Evolutionary conservation across 164 flowering plant species (phyloP).

Genomic region (Vitis cinerea): DNA sequence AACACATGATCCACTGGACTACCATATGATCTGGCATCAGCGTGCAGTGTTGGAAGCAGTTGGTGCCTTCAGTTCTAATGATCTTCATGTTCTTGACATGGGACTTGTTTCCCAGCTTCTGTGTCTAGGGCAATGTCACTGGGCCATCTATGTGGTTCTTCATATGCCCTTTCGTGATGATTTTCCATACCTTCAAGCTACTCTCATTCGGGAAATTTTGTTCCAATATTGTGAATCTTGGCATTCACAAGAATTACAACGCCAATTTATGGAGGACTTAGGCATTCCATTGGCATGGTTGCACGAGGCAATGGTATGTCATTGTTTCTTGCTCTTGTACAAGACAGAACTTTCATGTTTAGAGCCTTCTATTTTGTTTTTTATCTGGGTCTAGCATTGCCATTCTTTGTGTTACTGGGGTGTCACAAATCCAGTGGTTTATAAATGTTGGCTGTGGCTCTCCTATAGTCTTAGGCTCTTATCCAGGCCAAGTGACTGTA

Average conservation of each 20-base stretch:
- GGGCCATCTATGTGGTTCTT: slow-evolving; percentile 98
- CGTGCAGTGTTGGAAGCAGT: slow-evolving; percentile 85
- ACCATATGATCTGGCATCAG: slow-evolving; percentile 99
- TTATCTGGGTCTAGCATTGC: background rate
- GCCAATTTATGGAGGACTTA: slow-evolving; percentile 73
- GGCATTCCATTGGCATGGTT: slow-evolving; percentile 86
- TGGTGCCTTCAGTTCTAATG: slow-evolving; percentile 75
- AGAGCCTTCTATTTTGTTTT: background rate
- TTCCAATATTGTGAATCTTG: slow-evolving; percentile 92
- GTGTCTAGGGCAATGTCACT: slow-evolving; percentile 78
- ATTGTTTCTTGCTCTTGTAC: background rate
- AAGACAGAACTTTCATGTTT: background rate
- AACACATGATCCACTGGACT: slow-evolving; percentile 89
- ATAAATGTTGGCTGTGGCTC: background rate
- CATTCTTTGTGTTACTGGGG: background rate
- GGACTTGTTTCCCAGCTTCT: slow-evolving; percentile 84
- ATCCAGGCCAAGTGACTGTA: background rate
- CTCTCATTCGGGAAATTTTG: slow-evolving; percentile 78
- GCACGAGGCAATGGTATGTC: slow-evolving; percentile 90
- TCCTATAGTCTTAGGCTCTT: background rate
- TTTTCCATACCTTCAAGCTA: slow-evolving; percentile 76
- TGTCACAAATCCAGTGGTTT: background rate
- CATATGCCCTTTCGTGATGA: slow-evolving; percentile 81
- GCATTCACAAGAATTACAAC: slow-evolving; percentile 72
- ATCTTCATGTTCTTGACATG: slow-evolving; percentile 93